Evolutionary conservation across 1,284 basidiomycete species (phyloP).

Genomic region (Boletus subluridellus): DNA sequence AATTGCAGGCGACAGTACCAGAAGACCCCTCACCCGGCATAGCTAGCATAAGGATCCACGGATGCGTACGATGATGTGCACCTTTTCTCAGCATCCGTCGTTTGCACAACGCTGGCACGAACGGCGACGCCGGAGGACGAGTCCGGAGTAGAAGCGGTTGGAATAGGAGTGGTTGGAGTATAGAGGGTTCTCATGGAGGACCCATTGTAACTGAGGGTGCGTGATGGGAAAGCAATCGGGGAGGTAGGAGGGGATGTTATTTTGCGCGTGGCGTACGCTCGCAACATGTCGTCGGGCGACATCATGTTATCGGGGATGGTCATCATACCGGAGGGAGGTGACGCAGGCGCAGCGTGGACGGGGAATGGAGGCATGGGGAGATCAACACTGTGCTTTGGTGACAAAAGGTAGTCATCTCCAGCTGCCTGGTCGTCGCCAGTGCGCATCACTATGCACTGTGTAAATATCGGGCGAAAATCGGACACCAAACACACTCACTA

Average conservation of each 20-base stretch:
- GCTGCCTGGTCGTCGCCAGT: conserved; percentile 37
- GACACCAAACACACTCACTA: conserved; percentile 40
- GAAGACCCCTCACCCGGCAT: neutral
- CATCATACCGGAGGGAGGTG: conserved; percentile 43
- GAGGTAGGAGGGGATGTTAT: conserved; percentile 35
- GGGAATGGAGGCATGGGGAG: conserved; percentile 35
- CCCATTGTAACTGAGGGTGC: conserved; percentile 23
- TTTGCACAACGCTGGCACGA: conserved; percentile 12
- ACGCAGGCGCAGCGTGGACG: conserved; percentile 34
- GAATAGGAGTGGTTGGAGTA: conserved; percentile 20
- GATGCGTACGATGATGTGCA: conserved; percentile 25
- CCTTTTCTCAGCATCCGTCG: conserved; percentile 23
- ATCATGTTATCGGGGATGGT: conserved; percentile 48
- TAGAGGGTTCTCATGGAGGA: conserved; percentile 34
- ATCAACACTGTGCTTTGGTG: conserved; percentile 25
- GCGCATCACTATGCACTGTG: conserved; percentile 56
- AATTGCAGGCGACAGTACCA: neutral
- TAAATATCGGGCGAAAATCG: conserved; percentile 4
- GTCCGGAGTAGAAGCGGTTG: conserved; percentile 17
- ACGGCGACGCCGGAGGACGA: neutral
- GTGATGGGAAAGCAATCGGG: conserved; percentile 32
- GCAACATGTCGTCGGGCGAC: conserved; percentile 71
- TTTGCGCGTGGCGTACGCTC: conserved; percentile 65
- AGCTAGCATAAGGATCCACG: conserved; percentile 25
- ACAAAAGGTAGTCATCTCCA: conserved; percentile 45